These are phyloP conservation scores for Fusarium dimerum DNA, from an alignment of 2,329 filamentous ascomycete genomes.

Conservation along the genomic window DNA sequence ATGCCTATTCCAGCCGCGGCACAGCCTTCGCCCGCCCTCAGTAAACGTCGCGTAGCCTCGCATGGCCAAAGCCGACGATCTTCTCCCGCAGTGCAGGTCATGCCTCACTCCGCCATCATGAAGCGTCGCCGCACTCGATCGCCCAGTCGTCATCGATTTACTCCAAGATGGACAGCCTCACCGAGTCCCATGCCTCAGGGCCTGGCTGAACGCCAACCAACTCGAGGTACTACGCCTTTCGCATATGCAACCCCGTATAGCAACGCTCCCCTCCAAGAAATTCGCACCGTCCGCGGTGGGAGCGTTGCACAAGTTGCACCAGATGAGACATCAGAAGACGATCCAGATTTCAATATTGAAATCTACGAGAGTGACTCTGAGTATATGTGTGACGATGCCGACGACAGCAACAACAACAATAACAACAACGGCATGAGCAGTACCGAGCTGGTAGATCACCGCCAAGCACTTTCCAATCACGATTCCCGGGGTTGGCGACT, in stretches of 20 bases:
- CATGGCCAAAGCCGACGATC: conserved; percentile 38
- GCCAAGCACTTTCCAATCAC: conserved; percentile 16
- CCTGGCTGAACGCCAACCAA: conserved; percentile 36
- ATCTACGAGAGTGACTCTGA: conserved; percentile 40
- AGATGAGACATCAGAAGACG: conserved; percentile 37
- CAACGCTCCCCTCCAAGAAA: conserved; percentile 53
- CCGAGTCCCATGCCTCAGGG: conserved; percentile 44
- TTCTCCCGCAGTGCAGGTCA: conserved; percentile 32
- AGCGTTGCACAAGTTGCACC: conserved; percentile 31
- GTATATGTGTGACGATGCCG: conserved; percentile 31
- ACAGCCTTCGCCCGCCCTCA: conserved; percentile 41
- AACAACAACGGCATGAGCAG: conserved; percentile 26
- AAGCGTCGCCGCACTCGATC: conserved; percentile 60
- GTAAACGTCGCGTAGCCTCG: conserved; percentile 49
- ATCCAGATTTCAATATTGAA: conserved; percentile 40
- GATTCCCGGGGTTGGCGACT: conserved; percentile 34
- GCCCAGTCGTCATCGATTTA: conserved; percentile 54
- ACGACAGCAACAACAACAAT: too few relatives aligned
- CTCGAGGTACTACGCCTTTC: conserved; percentile 55
- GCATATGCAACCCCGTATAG: conserved; percentile 78
- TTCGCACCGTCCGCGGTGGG: conserved; percentile 32
- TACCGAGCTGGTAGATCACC: conserved; percentile 31
- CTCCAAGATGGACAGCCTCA: conserved; percentile 56
- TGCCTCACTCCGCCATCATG: conserved; percentile 34
- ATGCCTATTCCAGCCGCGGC: conserved; percentile 46